Conservation (phyloP, 1,284 basidiomycete genomes). For the Puccinia polysora region DNA sequence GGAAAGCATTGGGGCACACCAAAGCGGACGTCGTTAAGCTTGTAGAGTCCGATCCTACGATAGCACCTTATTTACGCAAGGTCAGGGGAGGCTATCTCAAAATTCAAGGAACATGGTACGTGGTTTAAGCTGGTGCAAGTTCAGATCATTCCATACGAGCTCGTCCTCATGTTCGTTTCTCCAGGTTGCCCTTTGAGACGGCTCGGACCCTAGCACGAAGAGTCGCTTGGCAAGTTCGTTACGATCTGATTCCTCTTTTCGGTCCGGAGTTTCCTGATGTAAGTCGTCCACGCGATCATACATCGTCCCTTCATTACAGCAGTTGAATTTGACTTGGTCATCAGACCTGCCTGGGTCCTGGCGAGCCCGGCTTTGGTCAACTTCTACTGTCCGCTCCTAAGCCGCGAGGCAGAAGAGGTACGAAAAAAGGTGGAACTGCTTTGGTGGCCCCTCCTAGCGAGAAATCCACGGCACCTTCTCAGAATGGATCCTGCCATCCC, state of each 20-base stretch:
- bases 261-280: constrained; percentile 56
- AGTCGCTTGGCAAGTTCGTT: constrained; percentile 79
- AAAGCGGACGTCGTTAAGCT: constrained; percentile 80
- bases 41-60: constrained; percentile 77
- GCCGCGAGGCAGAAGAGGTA: constrained; percentile 27
- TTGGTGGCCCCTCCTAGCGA: neutral
- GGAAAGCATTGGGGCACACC: constrained; percentile 45
- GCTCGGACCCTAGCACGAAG: constrained; percentile 54
- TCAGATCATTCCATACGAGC: constrained; percentile 7
- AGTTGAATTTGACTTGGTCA: neutral
- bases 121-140: neutral
- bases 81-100: constrained; percentile 79
- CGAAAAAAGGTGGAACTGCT: constrained; percentile 24
- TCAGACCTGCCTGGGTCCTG: constrained; percentile 45
- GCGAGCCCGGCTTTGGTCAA: constrained; percentile 44
- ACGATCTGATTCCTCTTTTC: constrained; percentile 73
- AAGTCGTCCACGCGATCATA: neutral
- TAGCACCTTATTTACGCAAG: constrained; percentile 70
- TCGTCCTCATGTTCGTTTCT: constrained; percentile 59
- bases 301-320: neutral
- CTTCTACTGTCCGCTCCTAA: constrained; percentile 45
- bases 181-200: constrained; percentile 44
- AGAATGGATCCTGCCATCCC: neutral
- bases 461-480: too few species aligned
- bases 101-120: constrained; percentile 76